These are phyloP conservation scores for Hevea brasiliensis DNA, from an alignment of 345 rosid genomes.

Conservation along the genomic window DNA sequence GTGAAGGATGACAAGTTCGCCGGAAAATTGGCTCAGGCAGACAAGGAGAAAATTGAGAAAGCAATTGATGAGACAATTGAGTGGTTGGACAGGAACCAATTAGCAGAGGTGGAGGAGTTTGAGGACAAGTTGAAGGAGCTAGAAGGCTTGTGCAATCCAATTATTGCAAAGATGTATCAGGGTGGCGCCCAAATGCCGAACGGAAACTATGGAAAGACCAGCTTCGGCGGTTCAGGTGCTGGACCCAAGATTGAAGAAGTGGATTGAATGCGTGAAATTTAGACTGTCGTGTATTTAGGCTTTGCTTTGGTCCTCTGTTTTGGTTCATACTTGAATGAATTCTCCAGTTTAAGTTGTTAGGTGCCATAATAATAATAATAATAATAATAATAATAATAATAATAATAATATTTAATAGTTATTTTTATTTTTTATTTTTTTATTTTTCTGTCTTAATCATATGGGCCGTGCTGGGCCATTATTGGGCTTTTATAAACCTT, in stretches of 20 bases:
- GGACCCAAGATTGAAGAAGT: constrained; percentile 29
- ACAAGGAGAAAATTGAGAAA: constrained; percentile 23
- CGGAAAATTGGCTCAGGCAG: constrained; percentile 9
- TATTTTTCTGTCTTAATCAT: too few relatives aligned
- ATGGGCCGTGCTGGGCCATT: too few relatives aligned
- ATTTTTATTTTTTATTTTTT: too few relatives aligned
- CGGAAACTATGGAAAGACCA: not conserved
- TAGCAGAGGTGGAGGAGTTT: constrained; percentile 21
- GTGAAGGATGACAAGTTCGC: constrained; percentile 22
- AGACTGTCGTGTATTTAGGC: not conserved
- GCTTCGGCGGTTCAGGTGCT: constrained; percentile 14
- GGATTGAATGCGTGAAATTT: not conserved
- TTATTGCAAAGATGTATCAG: constrained; percentile 20
- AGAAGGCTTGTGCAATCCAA: constrained; percentile 14
- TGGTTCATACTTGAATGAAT: not conserved
- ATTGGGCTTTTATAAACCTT: too few relatives aligned
- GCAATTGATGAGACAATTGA: constrained; percentile 25
- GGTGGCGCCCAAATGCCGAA: constrained; percentile 17
- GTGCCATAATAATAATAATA: too few relatives aligned
- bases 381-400: too few relatives aligned
- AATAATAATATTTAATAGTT: too few relatives aligned
- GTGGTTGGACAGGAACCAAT: constrained; percentile 27
- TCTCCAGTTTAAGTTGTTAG: too few relatives aligned
- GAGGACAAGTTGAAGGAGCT: constrained; percentile 23
- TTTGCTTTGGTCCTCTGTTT: not conserved